Percentiles rank a stretch among this genome's conserved stretches.
Evolutionary conservation across 2,329 filamentous ascomycete genomes (phyloP).

Genomic region (Daldinia eschscholtzii): DNA sequence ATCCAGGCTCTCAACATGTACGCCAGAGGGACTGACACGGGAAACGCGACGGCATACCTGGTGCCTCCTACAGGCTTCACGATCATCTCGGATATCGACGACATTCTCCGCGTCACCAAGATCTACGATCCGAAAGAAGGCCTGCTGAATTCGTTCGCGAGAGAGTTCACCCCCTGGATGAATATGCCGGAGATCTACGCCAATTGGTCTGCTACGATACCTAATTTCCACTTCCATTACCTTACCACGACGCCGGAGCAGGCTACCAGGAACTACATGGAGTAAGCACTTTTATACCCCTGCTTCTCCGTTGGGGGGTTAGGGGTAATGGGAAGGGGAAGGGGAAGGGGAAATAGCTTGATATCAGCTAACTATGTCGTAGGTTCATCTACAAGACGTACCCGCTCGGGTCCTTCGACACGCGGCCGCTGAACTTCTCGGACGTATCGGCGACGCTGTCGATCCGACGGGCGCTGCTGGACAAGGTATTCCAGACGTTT

Average conservation of each 20-base stretch:
- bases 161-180: conserved; percentile 77
- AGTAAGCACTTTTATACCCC: conserved; percentile 54
- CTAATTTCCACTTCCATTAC: conserved; percentile 83
- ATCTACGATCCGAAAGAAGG: conserved; percentile 83
- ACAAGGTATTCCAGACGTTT: conserved; percentile 80
- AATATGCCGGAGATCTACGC: conserved; percentile 85
- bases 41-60: conserved; percentile 82
- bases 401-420: conserved; percentile 82
- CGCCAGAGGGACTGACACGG: conserved; percentile 72
- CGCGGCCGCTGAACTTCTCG: conserved; percentile 83
- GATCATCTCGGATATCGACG: conserved; percentile 82
- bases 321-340: not conserved
- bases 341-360: not conserved
- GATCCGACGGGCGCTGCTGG: conserved; percentile 77
- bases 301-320: not conserved
- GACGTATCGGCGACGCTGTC: conserved; percentile 77
- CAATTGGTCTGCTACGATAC: conserved; percentile 77
- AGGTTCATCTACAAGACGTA: conserved; percentile 81
- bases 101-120: conserved; percentile 83
- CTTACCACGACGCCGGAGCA: conserved; percentile 85
- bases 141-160: conserved; percentile 80
- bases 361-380: not conserved
- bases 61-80: conserved; percentile 78
- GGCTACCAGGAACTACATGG: conserved; percentile 81
- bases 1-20: conserved; percentile 79